phyloP scores from a whole-genome alignment of 768 basidiomycete genomes.

The Sarcomyxa edulis region DNA sequence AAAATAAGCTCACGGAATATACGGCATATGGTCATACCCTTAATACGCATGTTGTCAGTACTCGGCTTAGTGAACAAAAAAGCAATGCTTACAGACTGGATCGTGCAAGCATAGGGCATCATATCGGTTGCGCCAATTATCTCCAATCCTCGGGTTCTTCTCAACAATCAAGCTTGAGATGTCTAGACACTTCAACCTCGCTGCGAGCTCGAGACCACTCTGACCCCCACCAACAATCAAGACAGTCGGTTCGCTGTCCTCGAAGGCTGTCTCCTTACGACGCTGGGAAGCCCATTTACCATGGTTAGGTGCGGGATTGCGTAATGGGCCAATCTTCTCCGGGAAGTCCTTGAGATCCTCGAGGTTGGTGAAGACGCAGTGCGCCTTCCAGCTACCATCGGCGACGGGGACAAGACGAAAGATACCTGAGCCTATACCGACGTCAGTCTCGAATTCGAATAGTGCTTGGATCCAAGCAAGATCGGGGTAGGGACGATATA shows the following conservation, averaged over 20 bases:
- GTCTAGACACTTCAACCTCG: conserved; percentile 57
- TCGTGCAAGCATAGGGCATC: conserved; percentile 52
- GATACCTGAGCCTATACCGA: conserved; percentile 48
- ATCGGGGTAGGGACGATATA: conserved; percentile 42
- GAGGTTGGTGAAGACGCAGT: conserved; percentile 54
- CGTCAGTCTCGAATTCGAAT: conserved; percentile 51
- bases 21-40: conserved; percentile 35
- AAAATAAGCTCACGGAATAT: conserved; percentile 37
- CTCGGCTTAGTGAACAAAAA: conserved; percentile 8
- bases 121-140: conserved; percentile 61
- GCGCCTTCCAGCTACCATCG: conserved; percentile 50
- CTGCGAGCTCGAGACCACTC: conserved; percentile 59
- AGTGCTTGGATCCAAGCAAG: conserved; percentile 51
- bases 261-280: conserved; percentile 36
- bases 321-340: conserved; percentile 41
- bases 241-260: conserved; percentile 49
- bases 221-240: conserved; percentile 65
- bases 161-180: conserved; percentile 56
- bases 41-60: conserved; percentile 13
- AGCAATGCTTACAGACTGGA: conserved; percentile 34
- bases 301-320: conserved; percentile 38
- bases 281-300: conserved; percentile 51
- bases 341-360: conserved; percentile 48
- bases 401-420: conserved; percentile 45
- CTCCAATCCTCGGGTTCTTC: conserved; percentile 46